Evolutionary conservation across 768 basidiomycete genomes (phyloP).

Genomic region (Holtermanniella nyarrowii): DNA sequence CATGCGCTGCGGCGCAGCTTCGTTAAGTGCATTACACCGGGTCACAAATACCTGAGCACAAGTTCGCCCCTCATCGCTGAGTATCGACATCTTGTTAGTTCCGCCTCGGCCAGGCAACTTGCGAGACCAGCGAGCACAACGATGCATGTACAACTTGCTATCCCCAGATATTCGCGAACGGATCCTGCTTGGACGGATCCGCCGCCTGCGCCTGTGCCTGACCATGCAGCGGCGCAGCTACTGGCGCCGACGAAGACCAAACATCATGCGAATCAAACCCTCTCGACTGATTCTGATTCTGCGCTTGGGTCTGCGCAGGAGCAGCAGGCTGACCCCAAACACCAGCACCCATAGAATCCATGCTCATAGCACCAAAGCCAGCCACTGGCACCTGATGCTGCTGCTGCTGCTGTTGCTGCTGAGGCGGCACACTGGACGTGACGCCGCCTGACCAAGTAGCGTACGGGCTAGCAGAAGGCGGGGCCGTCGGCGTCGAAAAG

Average conservation of each 20-base stretch:
- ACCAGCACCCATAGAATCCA: constrained; percentile 23
- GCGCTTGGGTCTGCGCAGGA: background rate
- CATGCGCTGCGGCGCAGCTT: no score
- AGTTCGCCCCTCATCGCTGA: no score
- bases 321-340: constrained; percentile 18
- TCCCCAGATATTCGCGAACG: constrained; percentile 35
- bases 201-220: constrained; percentile 10
- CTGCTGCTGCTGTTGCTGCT: constrained; percentile 7
- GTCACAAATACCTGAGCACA: no score
- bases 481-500: constrained; percentile 18
- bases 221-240: background rate
- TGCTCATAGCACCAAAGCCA: constrained; percentile 20
- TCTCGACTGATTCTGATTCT: background rate
- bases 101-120: no score
- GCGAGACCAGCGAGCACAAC: no score
- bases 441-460: constrained; percentile 27
- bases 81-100: no score
- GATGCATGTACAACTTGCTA: no score
- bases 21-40: no score
- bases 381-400: constrained; percentile 9
- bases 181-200: constrained; percentile 27
- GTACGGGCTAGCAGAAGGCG: constrained; percentile 14
- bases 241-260: constrained; percentile 3
- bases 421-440: constrained; percentile 20
- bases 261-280: constrained; percentile 6